Evolutionary conservation across 1,139 yeast species (phyloP).

Genomic region (Pichia sp.): DNA sequence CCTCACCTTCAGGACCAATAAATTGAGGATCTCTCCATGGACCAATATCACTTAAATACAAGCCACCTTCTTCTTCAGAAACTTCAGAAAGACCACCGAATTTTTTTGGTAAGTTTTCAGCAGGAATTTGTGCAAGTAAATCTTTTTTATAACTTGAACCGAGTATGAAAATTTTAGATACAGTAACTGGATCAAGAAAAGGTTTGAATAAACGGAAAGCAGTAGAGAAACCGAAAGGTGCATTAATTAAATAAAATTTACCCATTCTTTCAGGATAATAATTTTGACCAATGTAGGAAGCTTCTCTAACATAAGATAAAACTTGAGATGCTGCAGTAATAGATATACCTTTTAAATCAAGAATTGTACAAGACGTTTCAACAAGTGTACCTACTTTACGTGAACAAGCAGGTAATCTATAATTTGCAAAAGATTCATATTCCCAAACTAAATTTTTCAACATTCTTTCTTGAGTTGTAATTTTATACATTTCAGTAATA

Average conservation of each 20-base stretch:
- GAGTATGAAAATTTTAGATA: slow-evolving; percentile 84
- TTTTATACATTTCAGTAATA: slow-evolving; percentile 82
- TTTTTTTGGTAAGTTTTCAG: slow-evolving; percentile 83
- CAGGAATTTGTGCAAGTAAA: slow-evolving; percentile 84
- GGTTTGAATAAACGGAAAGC: slow-evolving; percentile 89
- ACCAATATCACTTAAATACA: slow-evolving; percentile 84
- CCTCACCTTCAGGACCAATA: slow-evolving; percentile 85
- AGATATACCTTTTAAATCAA: slow-evolving; percentile 93
- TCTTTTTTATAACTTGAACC: slow-evolving; percentile 77
- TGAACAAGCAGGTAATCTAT: slow-evolving; percentile 91
- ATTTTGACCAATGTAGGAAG: slow-evolving; percentile 91
- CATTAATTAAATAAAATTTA: slow-evolving; percentile 88
- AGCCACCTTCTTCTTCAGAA: slow-evolving; percentile 63
- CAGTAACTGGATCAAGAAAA: slow-evolving; percentile 97
- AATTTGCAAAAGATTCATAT: slow-evolving; percentile 80
- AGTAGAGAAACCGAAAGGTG: slow-evolving; percentile 95
- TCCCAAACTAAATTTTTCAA: slow-evolving; percentile 94
- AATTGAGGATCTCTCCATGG: slow-evolving; percentile 92
- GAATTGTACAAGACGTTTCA: slow-evolving; percentile 93
- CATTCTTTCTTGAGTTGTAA: slow-evolving; percentile 96
- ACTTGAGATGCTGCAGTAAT: slow-evolving; percentile 80
- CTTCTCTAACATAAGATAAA: slow-evolving; percentile 82
- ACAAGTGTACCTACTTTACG: slow-evolving; percentile 71
- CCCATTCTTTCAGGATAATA: slow-evolving; percentile 99
- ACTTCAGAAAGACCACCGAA: slow-evolving; percentile 80